Base-by-base conservation (phyloP, 2,329 filamentous ascomycete species). In the Tolypocladium ovalisporum region DNA sequence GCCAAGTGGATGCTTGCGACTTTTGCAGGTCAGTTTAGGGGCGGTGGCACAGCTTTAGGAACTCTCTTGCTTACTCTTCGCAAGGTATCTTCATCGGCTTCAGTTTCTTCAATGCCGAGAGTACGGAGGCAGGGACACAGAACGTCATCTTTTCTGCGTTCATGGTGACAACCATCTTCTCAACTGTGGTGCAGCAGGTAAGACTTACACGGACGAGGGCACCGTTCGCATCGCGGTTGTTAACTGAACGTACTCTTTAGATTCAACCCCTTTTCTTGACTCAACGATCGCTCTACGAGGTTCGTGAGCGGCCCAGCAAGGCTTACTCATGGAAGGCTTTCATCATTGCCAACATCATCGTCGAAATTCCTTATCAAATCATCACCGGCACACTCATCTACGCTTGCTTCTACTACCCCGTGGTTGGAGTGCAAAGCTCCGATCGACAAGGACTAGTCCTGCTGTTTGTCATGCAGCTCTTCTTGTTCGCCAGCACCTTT, bases 181-280 rank as follows among this genome's bases (percentile, higher is more conserved):
- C 83, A 19, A 82, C 84, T 13, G 72, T 89, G 17, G 81, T 86
- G 0, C 83, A 88, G 61, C 85, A 88, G 67, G 70, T 71, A 63
- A 17, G 53, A 40, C 17, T 9, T 3, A 2, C 13, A 17, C 34
- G 29, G 4, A 19, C 27, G 4, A 2, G n/a, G n/a, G n/a, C n/a
- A n/a, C n/a, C n/a, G n/a, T n/a, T n/a, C n/a, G n/a, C n/a, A n/a
- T n/a, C n/a, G n/a, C n/a, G n/a, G n/a, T n/a, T n/a, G n/a, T n/a
- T n/a, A 52, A 27, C 62, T 64, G 54, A 68, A 29, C 22, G 3
- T 5, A 1, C 0, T 24, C 10, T 8, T 0, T 17, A 85, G 67
- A 86, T 87, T 24, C 89, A 90, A 80, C 88, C 89, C 0, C 82
- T 87, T 56, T 92, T 92, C 63, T 78, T 91, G 62, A 84, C 84